Base-by-base conservation (phyloP, 208 protist species). In the Trypanosoma theileri region DNA sequence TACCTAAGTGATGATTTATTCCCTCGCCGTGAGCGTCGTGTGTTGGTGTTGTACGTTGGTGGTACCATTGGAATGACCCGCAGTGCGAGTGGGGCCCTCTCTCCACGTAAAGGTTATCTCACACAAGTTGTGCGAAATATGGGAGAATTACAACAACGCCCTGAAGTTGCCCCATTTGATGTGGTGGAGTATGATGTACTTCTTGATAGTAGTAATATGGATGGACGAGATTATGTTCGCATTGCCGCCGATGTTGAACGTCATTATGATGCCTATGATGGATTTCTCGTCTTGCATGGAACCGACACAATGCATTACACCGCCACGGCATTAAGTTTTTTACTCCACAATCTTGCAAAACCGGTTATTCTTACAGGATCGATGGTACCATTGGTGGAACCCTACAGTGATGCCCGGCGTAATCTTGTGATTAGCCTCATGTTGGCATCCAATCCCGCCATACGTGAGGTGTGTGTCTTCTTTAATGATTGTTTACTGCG, bases 251-350 rank as follows among this genome's bases (percentile, higher is more conserved):
- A 92, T 56, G 60, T 98, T 11, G 59, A 71, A 19, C 31, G 35
- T 14, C 55, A 97, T 71, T 98, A 98, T 69, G 66, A 96, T 44
- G 41, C 73, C 22, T 99, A 98, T 80, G 96, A 99, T 76, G 97
- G 96, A 12, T 99, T 99, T 71, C 92, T 99, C 40, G 75, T 99
- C 31, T 73, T 98, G 8, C 93, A 98, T 65, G 97, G 98, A 46
- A 99, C 98, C 7, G 98, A 99, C 81, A 99, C 98, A 6, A 98
- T 99, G 95, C 84, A 97, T 48, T 99, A 98, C 82, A 98, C 96
- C 9, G 96, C 98, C 6, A 92, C 79, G 56, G 97, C 97, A 13
- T 80, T 99, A 4, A 94, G 91, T 44, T 99, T 99, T 69, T 83
- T 99, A 66, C 82, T 99, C 10, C 83, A 96, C 70, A 98, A 99